These are phyloP conservation scores for Sphaerulina vaccinii DNA, from an alignment of 2,329 filamentous ascomycete genomes.

Conservation along the genomic window DNA sequence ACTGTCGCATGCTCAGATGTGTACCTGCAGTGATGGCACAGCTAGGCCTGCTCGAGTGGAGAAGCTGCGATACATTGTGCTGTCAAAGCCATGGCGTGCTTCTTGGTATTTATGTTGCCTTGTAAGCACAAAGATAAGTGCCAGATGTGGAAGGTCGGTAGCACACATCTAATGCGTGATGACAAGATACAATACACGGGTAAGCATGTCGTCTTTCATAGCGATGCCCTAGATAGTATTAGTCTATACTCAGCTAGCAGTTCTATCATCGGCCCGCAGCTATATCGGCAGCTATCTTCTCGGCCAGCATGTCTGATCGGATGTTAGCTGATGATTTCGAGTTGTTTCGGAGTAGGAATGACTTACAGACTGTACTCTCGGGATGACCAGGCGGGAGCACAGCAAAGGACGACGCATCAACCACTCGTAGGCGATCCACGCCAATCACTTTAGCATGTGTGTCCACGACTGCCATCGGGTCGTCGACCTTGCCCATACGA, in stretches of 20 bases:
- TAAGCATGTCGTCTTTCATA: too few relatives aligned
- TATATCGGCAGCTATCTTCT: constrained; percentile 24
- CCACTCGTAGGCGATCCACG: constrained; percentile 26
- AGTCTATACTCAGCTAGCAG: not conserved
- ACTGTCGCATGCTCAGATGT: not conserved
- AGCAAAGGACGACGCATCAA: constrained; percentile 27
- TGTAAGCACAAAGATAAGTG: not conserved
- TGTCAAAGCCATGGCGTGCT: not conserved
- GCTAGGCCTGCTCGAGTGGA: not conserved
- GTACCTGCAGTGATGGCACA: not conserved
- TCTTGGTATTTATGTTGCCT: not conserved
- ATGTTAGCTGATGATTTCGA: too few relatives aligned
- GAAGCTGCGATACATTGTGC: not conserved
- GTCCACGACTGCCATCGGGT: constrained; percentile 29
- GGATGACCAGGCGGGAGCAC: constrained; percentile 31
- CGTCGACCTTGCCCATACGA: constrained; percentile 24
- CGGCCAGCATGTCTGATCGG: constrained; percentile 7
- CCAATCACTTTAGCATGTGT: constrained; percentile 24
- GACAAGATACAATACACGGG: too few relatives aligned
- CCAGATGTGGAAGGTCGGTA: too few relatives aligned
- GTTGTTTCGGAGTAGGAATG: too few relatives aligned
- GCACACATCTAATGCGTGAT: too few relatives aligned
- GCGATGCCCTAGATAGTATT: too few relatives aligned
- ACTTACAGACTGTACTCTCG: constrained; percentile 24
- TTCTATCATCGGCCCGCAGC: constrained; percentile 12